These are phyloP conservation scores for Euphrasia arctica DNA, from an alignment of 305 asterid genomes.

Conservation along the genomic window DNA sequence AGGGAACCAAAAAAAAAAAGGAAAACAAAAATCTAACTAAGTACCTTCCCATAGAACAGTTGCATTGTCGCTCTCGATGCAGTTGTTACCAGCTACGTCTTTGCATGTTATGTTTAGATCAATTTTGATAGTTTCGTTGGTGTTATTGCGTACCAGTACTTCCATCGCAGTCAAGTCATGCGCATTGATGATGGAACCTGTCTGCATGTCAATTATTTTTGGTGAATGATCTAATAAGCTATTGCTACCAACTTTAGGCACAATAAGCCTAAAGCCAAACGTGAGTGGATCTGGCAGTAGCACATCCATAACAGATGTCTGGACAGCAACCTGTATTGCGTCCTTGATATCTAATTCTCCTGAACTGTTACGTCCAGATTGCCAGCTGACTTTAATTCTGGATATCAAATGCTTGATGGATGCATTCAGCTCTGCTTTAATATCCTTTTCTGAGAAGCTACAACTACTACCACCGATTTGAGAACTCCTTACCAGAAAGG, in stretches of 20 bases:
- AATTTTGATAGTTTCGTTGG: conserved; percentile 66
- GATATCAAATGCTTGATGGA: conserved; percentile 81
- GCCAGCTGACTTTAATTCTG: conserved; percentile 92
- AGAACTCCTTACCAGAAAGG: conserved; percentile 60
- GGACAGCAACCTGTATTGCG: conserved; percentile 88
- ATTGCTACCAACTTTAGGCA: conserved; percentile 32
- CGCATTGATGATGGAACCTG: conserved; percentile 42
- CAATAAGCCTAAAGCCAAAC: conserved; percentile 80
- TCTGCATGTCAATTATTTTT: conserved; percentile 32
- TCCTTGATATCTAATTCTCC: conserved; percentile 94
- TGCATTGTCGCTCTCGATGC: conserved; percentile 79
- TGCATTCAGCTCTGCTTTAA: conserved; percentile 76
- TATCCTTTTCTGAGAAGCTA: conserved; percentile 76
- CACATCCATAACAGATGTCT: conserved; percentile 94
- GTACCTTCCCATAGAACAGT: conserved; percentile 99
- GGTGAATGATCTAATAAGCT: conserved; percentile 24
- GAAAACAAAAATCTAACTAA: neutral
- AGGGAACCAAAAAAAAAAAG: neutral
- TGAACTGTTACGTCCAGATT: conserved; percentile 95
- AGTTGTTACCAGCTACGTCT: conserved; percentile 98
- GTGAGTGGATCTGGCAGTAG: conserved; percentile 95
- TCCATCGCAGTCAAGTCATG: conserved; percentile 85
- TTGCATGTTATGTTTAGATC: conserved; percentile 79
- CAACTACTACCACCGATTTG: conserved; percentile 41
- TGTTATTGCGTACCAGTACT: conserved; percentile 92